Conservation (phyloP, 139 green algal species). For the Volvox reticuliferus region DNA sequence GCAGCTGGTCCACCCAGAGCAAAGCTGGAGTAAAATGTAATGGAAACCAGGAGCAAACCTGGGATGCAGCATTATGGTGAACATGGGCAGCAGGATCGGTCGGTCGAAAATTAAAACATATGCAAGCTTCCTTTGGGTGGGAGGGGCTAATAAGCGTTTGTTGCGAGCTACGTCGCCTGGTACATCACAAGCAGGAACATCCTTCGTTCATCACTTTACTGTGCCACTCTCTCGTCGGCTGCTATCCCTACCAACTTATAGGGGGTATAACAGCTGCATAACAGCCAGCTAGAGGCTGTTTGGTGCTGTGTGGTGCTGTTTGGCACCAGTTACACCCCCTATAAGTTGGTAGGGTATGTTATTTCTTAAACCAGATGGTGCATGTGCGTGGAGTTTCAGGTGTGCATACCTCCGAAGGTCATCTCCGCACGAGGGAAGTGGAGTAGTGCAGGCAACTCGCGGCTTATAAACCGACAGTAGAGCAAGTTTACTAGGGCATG, state of each 20-base stretch:
- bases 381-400: too few relatives aligned
- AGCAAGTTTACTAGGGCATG: neutral
- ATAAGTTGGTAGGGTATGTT: too few relatives aligned
- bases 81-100: neutral
- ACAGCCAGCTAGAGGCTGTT: too few relatives aligned
- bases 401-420: neutral
- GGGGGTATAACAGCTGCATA: too few relatives aligned
- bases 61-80: neutral
- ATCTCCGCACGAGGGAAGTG: constrained; percentile 14
- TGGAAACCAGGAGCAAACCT: constrained; percentile 44
- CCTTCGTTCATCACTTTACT: neutral
- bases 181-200: neutral
- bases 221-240: neutral
- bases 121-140: neutral
- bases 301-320: too few relatives aligned
- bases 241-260: too few relatives aligned
- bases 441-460: neutral
- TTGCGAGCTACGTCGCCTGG: too few relatives aligned
- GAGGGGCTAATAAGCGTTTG: neutral
- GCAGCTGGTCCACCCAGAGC: neutral
- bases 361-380: too few relatives aligned
- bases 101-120: neutral
- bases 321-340: too few relatives aligned
- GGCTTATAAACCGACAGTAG: neutral
- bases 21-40: constrained; percentile 47